phyloP scores from a whole-genome alignment of 805 yeast genomes.

The Myxozyma vanderwaltii region DNA sequence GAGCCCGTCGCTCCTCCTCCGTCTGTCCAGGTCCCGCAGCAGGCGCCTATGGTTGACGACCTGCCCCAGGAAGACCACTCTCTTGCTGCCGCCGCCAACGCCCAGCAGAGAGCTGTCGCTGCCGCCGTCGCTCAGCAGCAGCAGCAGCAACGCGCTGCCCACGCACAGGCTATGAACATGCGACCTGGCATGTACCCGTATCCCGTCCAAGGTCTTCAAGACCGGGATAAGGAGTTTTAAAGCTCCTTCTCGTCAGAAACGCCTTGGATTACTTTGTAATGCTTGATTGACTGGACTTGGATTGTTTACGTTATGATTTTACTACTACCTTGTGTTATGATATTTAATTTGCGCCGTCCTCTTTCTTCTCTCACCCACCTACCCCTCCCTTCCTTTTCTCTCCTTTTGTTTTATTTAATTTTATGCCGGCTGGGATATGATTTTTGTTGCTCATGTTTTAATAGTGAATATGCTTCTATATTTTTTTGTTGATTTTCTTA shows the following conservation, averaged over 20 bases:
- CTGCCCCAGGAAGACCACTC: conserved; percentile 21
- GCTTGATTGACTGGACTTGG: neutral
- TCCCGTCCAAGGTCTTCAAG: conserved; percentile 29
- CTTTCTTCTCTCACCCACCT: too few species aligned
- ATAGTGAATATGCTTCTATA: neutral
- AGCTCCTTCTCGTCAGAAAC: neutral
- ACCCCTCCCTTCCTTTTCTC: too few species aligned
- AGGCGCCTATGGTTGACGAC: conserved; percentile 29
- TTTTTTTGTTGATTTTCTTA: neutral
- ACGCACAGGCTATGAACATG: conserved; percentile 24
- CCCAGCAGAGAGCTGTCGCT: conserved; percentile 22
- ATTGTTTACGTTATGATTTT: neutral
- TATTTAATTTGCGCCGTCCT: neutral
- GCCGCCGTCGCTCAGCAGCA: conserved; percentile 25
- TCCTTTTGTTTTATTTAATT: too few species aligned
- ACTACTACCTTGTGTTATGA: neutral
- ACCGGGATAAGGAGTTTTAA: conserved; percentile 31
- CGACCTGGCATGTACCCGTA: conserved; percentile 31
- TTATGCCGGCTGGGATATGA: neutral
- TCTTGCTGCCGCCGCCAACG: conserved; percentile 19
- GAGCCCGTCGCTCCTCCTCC: conserved; percentile 29
- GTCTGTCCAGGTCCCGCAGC: conserved; percentile 10
- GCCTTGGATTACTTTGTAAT: neutral
- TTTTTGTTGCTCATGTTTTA: neutral
- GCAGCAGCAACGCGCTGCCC: conserved; percentile 19